Percentiles rank a stretch among this genome's conserved stretches.
Conservation (phyloP, 148 eudicot genomes). For the Selenicereus undatus region DNA sequence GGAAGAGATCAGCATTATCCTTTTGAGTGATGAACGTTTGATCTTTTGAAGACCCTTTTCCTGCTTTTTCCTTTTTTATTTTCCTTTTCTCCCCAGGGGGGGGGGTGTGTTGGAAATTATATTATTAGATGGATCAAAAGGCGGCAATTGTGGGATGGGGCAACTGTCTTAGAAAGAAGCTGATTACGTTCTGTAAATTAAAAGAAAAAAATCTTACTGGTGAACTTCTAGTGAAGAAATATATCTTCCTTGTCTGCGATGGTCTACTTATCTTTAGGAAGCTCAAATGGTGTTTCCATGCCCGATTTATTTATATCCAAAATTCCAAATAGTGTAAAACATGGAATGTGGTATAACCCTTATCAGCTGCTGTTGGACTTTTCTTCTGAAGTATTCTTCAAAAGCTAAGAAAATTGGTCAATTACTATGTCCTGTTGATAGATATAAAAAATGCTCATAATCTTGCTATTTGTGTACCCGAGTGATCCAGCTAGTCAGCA, state of each 20-base stretch:
- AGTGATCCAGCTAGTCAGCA: background rate
- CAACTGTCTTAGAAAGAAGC: background rate
- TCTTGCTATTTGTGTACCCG: background rate
- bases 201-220: too few species aligned
- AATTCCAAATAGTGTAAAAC: too few species aligned
- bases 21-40: too few species aligned
- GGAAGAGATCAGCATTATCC: background rate
- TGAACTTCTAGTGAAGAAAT: too few species aligned
- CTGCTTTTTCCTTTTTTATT: too few species aligned
- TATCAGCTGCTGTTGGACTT: background rate
- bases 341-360: background rate
- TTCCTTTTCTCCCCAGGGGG: background rate
- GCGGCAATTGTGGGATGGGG: background rate
- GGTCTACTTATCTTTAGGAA: too few species aligned
- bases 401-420: background rate
- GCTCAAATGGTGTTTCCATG: too few species aligned
- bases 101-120: background rate
- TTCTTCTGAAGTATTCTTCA: background rate
- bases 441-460: too few species aligned
- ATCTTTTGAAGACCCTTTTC: too few species aligned
- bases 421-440: background rate
- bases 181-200: background rate
- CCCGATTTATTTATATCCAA: too few species aligned
- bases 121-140: background rate
- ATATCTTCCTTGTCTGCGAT: too few species aligned